Conservation (phyloP, 495 filamentous ascomycete species). For the Filosporella fistucella region DNA sequence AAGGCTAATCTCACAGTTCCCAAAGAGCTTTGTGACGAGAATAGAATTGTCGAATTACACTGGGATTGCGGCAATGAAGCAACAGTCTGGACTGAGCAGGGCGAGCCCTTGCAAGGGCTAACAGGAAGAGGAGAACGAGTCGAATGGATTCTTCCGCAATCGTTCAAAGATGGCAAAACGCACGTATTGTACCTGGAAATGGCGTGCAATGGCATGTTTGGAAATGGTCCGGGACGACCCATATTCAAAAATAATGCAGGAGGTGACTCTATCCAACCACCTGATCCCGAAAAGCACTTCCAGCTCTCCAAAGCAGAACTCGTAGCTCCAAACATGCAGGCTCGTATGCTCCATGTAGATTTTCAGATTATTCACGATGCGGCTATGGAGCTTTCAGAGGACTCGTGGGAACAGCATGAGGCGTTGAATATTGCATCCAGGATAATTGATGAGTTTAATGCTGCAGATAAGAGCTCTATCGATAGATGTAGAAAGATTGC, state of each 20-base stretch:
- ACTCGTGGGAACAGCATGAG: constrained; percentile 82
- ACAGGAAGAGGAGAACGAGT: constrained; percentile 86
- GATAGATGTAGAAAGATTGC: constrained; percentile 76
- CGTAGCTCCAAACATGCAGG: constrained; percentile 80
- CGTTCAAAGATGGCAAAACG: constrained; percentile 75
- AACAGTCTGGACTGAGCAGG: constrained; percentile 83
- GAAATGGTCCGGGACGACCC: constrained; percentile 65
- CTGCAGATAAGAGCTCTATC: constrained; percentile 73
- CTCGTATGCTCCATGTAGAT: constrained; percentile 78
- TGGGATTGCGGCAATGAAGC: constrained; percentile 95
- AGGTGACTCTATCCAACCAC: constrained; percentile 77
- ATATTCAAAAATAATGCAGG: constrained; percentile 70
- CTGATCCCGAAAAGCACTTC: constrained; percentile 75
- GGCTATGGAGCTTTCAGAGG: constrained; percentile 70
- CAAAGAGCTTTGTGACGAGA: constrained; percentile 61
- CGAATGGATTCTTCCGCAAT: constrained; percentile 84
- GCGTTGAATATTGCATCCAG: constrained; percentile 77
- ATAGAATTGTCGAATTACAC: constrained; percentile 79
- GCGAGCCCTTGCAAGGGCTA: constrained; percentile 86
- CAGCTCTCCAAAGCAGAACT: constrained; percentile 74
- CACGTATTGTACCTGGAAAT: constrained; percentile 95
- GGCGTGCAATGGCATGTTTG: constrained; percentile 99
- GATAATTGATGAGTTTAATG: constrained; percentile 86
- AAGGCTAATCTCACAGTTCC: constrained; percentile 76
- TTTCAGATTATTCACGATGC: constrained; percentile 94